Percentiles rank a stretch among this genome's conserved stretches.
Conservation (phyloP, 257 asterid genomes). For the Galeopsis tetrahit region DNA sequence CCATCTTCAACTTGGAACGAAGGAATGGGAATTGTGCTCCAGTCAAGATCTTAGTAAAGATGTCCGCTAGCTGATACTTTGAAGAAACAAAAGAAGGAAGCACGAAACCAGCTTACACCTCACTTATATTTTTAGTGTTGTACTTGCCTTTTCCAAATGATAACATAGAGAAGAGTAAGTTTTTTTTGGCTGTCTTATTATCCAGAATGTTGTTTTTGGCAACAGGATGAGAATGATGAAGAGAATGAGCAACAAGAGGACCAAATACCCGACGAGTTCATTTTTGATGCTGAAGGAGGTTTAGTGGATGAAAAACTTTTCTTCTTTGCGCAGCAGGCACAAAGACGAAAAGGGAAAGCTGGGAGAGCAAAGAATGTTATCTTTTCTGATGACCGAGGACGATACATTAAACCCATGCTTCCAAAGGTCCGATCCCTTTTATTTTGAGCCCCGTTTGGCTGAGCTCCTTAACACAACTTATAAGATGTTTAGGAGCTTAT, state of each 20-base stretch:
- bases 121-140: not conserved
- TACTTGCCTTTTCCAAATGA: not conserved
- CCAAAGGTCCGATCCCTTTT: constrained; percentile 69
- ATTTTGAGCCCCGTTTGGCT: not conserved
- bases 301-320: constrained; percentile 96
- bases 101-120: too few relatives aligned
- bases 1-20: too few relatives aligned
- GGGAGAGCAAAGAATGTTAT: constrained; percentile 97
- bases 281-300: constrained; percentile 97
- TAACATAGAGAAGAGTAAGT: not conserved
- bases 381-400: constrained; percentile 97
- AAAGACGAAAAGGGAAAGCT: constrained; percentile 84
- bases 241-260: constrained; percentile 71
- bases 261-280: constrained; percentile 94
- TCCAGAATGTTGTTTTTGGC: constrained; percentile 29
- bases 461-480: too few relatives aligned
- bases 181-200: constrained; percentile 20
- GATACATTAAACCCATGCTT: constrained; percentile 97
- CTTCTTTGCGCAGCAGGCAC: constrained; percentile 99
- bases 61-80: too few relatives aligned
- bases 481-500: too few relatives aligned
- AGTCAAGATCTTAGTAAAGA: too few relatives aligned
- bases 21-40: too few relatives aligned
- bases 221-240: constrained; percentile 74
- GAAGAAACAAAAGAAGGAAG: too few relatives aligned